Conservation (phyloP, 2,329 filamentous ascomycete species). For the Xylaria hypoxylon region DNA sequence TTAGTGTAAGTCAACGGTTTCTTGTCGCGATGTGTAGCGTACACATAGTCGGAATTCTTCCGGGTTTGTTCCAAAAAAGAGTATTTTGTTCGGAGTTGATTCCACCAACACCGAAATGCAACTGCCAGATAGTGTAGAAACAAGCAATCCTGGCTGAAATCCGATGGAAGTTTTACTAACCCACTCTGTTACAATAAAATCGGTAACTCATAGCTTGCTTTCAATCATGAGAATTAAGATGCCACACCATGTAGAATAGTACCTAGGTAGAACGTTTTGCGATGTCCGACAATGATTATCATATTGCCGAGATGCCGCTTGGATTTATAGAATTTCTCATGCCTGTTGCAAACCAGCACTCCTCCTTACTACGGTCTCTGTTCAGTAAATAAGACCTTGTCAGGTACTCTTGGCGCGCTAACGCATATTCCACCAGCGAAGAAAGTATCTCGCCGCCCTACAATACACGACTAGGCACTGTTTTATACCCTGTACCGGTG, state of each 20-base stretch:
- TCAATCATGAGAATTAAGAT: too few species aligned
- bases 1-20: not conserved
- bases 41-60: slow-evolving; percentile 30
- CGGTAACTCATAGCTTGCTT: too few species aligned
- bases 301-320: not conserved
- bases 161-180: not conserved
- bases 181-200: not conserved
- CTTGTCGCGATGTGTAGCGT: slow-evolving; percentile 13
- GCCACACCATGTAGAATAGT: too few species aligned
- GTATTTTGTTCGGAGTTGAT: slow-evolving; percentile 14
- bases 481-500: too few species aligned
- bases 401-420: too few species aligned
- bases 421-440: too few species aligned
- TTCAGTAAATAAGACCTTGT: too few species aligned
- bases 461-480: too few species aligned
- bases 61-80: slow-evolving; percentile 7
- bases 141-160: slow-evolving; percentile 13
- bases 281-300: not conserved
- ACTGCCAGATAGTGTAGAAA: not conserved
- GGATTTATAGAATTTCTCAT: not conserved
- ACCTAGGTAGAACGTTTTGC: not conserved
- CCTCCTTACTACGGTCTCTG: too few species aligned
- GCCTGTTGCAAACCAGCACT: not conserved
- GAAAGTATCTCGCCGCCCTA: too few species aligned
- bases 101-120: slow-evolving; percentile 28